phyloP scores from a whole-genome alignment of 495 filamentous ascomycete genomes.

The Jackrogersella minutella region DNA sequence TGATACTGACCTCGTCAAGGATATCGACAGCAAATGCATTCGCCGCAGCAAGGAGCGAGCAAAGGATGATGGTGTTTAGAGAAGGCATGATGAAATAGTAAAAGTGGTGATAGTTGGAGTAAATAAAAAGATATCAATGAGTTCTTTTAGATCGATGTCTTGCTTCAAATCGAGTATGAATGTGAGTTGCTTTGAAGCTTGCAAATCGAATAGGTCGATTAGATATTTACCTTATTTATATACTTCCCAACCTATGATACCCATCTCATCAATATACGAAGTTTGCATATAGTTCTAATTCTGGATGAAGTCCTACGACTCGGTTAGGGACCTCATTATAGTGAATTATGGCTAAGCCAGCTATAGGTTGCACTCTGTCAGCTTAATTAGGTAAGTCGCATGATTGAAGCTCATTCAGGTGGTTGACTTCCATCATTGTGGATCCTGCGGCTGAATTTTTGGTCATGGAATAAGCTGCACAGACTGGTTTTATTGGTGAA shows the following conservation, averaged over 20 bases:
- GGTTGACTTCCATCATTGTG: not conserved
- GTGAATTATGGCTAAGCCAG: not conserved
- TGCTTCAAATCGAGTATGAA: no score
- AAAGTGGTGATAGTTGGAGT: no score
- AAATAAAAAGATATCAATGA: not conserved
- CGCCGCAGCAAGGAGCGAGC: not conserved
- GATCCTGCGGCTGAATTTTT: not conserved
- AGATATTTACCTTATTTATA: no score
- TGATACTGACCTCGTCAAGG: not conserved
- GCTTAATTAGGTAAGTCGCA: not conserved
- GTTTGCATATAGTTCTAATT: not conserved
- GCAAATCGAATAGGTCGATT: no score
- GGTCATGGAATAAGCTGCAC: not conserved
- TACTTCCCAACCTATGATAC: no score
- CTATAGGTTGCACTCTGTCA: not conserved
- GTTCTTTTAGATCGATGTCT: no score
- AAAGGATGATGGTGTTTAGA: not conserved
- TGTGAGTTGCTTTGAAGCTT: no score
- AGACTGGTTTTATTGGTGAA: not conserved
- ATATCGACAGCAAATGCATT: not conserved
- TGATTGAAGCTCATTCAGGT: not conserved
- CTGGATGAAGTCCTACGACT: not conserved
- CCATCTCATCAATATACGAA: no score
- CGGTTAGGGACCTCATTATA: not conserved
- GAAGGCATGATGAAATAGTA: no score